Evolutionary conservation across 331 rosid genomes (phyloP), one percentile per base, ranked within the genome.

Genomic region (Malus hybrid): DNA sequence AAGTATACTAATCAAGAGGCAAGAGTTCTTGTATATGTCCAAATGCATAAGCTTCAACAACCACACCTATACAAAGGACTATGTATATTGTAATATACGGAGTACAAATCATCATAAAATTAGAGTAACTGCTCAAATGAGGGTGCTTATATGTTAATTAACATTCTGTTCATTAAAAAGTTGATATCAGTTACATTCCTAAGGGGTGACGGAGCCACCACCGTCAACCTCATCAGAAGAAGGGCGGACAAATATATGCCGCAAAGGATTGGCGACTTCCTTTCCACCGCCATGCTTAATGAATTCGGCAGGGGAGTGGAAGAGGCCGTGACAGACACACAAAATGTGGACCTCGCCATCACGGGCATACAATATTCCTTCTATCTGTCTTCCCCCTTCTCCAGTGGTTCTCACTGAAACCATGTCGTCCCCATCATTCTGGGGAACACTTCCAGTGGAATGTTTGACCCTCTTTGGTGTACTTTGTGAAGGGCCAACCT

Each of bases 291-390:
- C 98, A 60, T 91, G 96, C 68, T 44, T 74, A 20, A 93, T 83
- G 42, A 93, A 93, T 79, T 87, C 96, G 0, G 86, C 87, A 0
- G 94, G 96, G 20, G 96, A 72, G 60, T 83, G 89, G 42, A 91
- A 91, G 36, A 67, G 76, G 10, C 89, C 97, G 82, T 93, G 98
- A 82, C 97, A 93, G 50, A 87, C 89, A 69, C 98, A 92, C 3
- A 89, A 90, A 28, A 84, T 88, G 57, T 77, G 78, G 6, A 90
- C 82, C 71, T 86, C 65, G 2, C 79, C 87, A 71, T 50, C 13
- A 73, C 65, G 88, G 88, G 77, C 77, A 83, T 91, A 89, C 6
- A 93, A 79, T 74, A 88, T 80, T 26, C 98, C 97, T 69, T 89
- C 19, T 18, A 52, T 52, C 86, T 12, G 89, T 79, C 78, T 79